Base-by-base conservation (phyloP, 2,329 filamentous ascomycete genomes). In the Xylariales sp. region DNA sequence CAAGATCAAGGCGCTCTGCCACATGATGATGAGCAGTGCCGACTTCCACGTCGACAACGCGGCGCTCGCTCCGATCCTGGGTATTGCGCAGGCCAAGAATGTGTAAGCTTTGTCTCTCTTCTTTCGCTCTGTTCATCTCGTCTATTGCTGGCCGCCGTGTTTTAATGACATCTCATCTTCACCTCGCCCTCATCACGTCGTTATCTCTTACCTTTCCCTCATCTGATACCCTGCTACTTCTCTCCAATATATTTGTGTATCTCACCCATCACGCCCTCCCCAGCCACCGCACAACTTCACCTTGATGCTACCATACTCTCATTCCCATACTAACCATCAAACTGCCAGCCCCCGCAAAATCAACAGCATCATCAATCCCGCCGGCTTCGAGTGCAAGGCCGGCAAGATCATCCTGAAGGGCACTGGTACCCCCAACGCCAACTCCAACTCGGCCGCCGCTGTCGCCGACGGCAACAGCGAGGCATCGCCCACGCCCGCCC, bases 361-460 rank as follows among this genome's bases (percentile, higher is more conserved):
- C 25, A 40, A 44, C 27, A 12, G 22, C 24, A 40, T 44, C 6
- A 32, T 44, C 27, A 24, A 12, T 27, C 42, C 37, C 2, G 29
- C 36, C 38, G 42, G 42, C 6, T 44, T 44, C 15, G 32, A 35
- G 24, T 37, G 40, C 37, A 44, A 44, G 38, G 19, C 8, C 14
- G 38, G 38, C 29, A 44, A 41, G 37, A 8, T 44, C 25, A 12
- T 18, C 42, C 27, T 29, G 31, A 40, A 40, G 19, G 37, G 20
- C 36, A 19, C 6, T 19, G 24, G 9, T 9, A 19, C 15, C 4
- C 25, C 16, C 11, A 15, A 11, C 16, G 24, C 16, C 36, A 29
- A 14, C 10, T n/a, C 25, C 11, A 10, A 15, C 15, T 12, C 9
- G 9, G 14, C 35, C 3, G n/a, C 15, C 20, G 35, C 8, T 6